phyloP scores from a whole-genome alignment of 352 stramenopile genomes.

The Bremia lactucae region DNA sequence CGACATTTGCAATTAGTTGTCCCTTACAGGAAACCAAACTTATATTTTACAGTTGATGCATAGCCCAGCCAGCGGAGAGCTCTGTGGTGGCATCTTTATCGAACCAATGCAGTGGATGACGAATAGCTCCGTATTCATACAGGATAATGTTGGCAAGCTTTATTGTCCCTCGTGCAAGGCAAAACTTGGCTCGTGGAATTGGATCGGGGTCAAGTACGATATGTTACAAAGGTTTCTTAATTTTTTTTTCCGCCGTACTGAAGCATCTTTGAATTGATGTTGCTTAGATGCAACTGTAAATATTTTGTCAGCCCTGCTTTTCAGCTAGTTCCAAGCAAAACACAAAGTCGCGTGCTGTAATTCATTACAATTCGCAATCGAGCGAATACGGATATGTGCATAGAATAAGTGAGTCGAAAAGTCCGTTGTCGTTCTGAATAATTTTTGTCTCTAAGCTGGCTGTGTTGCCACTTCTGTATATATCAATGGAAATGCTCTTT shows the following conservation, averaged over 20 bases:
- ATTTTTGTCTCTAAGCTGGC: too few species aligned
- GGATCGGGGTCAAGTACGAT: slow-evolving; percentile 64
- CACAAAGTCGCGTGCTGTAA: slow-evolving; percentile 25
- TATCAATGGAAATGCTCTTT: too few species aligned
- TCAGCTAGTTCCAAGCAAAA: slow-evolving; percentile 44
- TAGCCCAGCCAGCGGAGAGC: slow-evolving; percentile 1
- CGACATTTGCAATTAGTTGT: not conserved
- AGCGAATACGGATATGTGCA: not conserved
- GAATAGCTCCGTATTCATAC: slow-evolving; percentile 12
- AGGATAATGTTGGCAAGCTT: slow-evolving; percentile 46
- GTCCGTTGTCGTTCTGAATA: too few species aligned
- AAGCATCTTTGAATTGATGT: not conserved
- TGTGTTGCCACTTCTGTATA: too few species aligned
- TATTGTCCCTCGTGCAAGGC: slow-evolving; percentile 51
- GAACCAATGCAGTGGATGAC: slow-evolving; percentile 71
- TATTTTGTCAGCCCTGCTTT: slow-evolving; percentile 44
- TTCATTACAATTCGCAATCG: slow-evolving; percentile 1
- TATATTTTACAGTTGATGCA: slow-evolving; percentile 14
- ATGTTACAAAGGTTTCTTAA: not conserved
- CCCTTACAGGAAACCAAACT: too few species aligned
- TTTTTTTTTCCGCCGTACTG: too few species aligned
- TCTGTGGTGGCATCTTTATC: slow-evolving; percentile 29
- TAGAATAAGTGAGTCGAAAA: too few species aligned
- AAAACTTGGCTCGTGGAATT: slow-evolving; percentile 73
- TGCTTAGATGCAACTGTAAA: slow-evolving; percentile 45